phyloP scores from a whole-genome alignment of 2,329 filamentous ascomycete genomes.

The Lachnellula arida region DNA sequence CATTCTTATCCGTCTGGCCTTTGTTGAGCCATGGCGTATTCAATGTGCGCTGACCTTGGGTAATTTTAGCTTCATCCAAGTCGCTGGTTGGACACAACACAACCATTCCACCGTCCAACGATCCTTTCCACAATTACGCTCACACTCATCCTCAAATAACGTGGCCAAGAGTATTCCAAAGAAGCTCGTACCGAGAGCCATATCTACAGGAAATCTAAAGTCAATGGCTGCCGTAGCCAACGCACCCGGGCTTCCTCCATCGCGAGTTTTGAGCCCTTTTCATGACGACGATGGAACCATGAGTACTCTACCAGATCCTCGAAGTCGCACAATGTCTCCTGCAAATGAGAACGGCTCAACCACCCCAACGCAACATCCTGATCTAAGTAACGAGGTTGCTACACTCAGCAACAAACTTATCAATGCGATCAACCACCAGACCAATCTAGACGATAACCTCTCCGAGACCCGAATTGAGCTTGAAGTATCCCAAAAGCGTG shows the following conservation, averaged over 20 bases:
- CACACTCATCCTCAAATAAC: conserved; percentile 47
- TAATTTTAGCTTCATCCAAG: conserved; percentile 46
- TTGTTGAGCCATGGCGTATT: not conserved
- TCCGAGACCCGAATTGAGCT: conserved; percentile 79
- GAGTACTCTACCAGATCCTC: conserved; percentile 64
- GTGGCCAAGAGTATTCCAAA: conserved; percentile 36
- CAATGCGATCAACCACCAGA: conserved; percentile 96
- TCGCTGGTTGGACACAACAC: conserved; percentile 45
- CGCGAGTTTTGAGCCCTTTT: conserved; percentile 34
- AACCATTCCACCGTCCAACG: conserved; percentile 39
- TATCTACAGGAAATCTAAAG: conserved; percentile 36
- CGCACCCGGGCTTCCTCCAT: conserved; percentile 19
- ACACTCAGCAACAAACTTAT: conserved; percentile 92
- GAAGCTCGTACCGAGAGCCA: conserved; percentile 32
- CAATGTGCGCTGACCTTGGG: conserved; percentile 1
- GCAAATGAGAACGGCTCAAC: conserved; percentile 33
- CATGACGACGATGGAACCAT: conserved; percentile 54
- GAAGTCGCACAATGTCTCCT: conserved; percentile 48
- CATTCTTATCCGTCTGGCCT: not conserved
- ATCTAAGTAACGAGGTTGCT: conserved; percentile 70
- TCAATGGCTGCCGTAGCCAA: conserved; percentile 34
- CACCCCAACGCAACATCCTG: conserved; percentile 46
- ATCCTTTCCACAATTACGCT: conserved; percentile 48
- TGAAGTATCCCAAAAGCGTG: conserved; percentile 62
- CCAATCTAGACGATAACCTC: conserved; percentile 81